Percentiles rank a stretch among this genome's conserved stretches.
Evolutionary conservation across 495 filamentous ascomycete genomes (phyloP).

Genomic region (Hamigera avellanea): DNA sequence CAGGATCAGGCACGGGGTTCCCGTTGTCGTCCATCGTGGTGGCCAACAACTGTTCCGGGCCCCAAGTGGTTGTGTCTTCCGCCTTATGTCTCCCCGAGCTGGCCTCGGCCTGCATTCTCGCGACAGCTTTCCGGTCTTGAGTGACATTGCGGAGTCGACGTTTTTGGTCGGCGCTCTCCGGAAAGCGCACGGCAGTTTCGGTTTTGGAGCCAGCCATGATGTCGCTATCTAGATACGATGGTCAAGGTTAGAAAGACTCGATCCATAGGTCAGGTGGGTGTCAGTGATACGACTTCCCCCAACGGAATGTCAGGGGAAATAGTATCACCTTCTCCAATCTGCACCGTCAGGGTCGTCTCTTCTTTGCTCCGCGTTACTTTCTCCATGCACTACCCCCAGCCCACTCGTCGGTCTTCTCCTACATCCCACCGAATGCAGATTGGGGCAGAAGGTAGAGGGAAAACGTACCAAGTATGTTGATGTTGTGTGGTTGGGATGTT

Average conservation of each 20-base stretch:
- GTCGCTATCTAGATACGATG: neutral
- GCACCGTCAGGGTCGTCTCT: too few relatives aligned
- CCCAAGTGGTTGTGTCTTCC: conserved; percentile 9
- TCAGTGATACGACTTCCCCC: neutral
- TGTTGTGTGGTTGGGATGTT: too few relatives aligned
- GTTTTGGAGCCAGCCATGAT: conserved; percentile 23
- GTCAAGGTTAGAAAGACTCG: neutral
- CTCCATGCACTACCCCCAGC: neutral
- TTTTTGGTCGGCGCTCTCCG: conserved; percentile 12
- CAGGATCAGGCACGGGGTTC: conserved; percentile 23
- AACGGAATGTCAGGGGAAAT: too few relatives aligned
- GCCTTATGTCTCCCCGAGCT: conserved; percentile 5
- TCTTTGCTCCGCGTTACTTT: neutral
- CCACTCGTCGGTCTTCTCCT: too few relatives aligned
- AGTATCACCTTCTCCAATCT: too few relatives aligned
- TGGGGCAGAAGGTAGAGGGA: too few relatives aligned
- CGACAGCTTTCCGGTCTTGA: conserved; percentile 11
- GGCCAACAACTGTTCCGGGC: conserved; percentile 16
- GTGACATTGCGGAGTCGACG: conserved; percentile 11
- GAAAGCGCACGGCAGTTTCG: conserved; percentile 14
- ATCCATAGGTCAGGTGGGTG: neutral
- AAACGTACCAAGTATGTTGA: too few relatives aligned
- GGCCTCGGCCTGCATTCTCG: conserved; percentile 3
- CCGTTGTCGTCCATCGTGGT: conserved; percentile 21
- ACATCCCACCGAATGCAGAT: too few relatives aligned